A percentile compares a stretch with the other conserved stretches of the same genome.
Evolutionary conservation across 345 rosid species (phyloP).

Genomic region (Citrus australasica): DNA sequence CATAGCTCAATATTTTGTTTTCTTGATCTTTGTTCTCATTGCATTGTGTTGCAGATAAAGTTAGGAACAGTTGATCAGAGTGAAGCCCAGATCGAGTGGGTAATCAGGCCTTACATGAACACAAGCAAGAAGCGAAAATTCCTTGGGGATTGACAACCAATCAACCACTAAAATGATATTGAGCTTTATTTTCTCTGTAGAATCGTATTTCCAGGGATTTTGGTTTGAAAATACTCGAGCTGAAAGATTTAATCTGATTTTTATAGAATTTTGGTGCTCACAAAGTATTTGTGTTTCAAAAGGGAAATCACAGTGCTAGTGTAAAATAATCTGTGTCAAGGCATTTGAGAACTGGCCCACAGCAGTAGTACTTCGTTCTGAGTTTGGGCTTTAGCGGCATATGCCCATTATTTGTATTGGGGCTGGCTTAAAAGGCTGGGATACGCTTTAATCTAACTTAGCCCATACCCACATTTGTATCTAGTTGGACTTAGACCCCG

Average conservation of each 20-base stretch:
- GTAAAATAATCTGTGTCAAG: too few relatives aligned
- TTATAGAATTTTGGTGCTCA: neutral
- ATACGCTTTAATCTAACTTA: too few relatives aligned
- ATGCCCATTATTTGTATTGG: too few relatives aligned
- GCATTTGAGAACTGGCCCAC: too few relatives aligned
- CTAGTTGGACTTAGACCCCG: too few relatives aligned
- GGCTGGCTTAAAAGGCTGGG: too few relatives aligned
- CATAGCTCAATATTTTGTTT: neutral
- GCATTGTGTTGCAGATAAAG: conserved; percentile 48
- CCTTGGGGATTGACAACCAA: conserved; percentile 49
- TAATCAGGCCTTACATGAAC: conserved; percentile 83
- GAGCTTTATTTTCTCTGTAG: neutral
- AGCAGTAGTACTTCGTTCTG: too few relatives aligned
- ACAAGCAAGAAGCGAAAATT: conserved; percentile 61
- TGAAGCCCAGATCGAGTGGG: conserved; percentile 86
- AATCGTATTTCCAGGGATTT: neutral
- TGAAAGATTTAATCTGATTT: neutral
- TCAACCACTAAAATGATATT: neutral
- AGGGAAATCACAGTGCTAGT: too few relatives aligned
- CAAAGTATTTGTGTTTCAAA: neutral
- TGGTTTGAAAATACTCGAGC: neutral
- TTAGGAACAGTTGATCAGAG: conserved; percentile 81
- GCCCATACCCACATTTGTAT: too few relatives aligned
- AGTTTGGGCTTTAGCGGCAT: too few relatives aligned
- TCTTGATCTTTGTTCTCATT: conserved; percentile 1